These are phyloP conservation scores for Agarophyton chilense DNA, from an alignment of 23 red algal genomes.

Conservation along the genomic window DNA sequence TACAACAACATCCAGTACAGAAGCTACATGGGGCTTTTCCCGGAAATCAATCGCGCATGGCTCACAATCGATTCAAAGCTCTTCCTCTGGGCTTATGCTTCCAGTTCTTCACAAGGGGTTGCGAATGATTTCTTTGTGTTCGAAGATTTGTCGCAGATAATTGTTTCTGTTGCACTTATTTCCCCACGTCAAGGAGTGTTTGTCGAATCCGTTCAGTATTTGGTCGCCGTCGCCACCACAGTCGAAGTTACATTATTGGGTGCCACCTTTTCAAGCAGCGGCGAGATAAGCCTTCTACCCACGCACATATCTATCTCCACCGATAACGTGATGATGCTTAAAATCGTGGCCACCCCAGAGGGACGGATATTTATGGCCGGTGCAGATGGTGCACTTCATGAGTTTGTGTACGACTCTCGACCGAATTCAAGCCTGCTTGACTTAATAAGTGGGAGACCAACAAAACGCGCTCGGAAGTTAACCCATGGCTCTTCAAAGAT, in stretches of 20 bases:
- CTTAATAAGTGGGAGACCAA: constrained; percentile 40
- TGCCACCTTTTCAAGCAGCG: constrained; percentile 49
- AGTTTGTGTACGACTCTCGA: constrained; percentile 75
- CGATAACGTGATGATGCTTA: constrained; percentile 83
- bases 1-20: constrained; percentile 75
- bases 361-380: constrained; percentile 93
- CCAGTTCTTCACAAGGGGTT: constrained; percentile 15
- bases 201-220: constrained; percentile 76
- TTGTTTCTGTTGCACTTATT: constrained; percentile 80
- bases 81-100: constrained; percentile 91
- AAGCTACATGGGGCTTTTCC: constrained; percentile 91
- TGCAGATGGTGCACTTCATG: constrained; percentile 81
- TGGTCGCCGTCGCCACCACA: constrained; percentile 81
- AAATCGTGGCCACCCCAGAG: constrained; percentile 61
- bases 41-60: constrained; percentile 85
- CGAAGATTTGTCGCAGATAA: constrained; percentile 85
- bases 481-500: constrained; percentile 54
- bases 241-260: constrained; percentile 84
- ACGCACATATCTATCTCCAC: constrained; percentile 85
- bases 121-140: constrained; percentile 75
- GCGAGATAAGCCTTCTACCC: constrained; percentile 66
- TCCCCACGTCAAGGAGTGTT: constrained; percentile 79
- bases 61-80: constrained; percentile 83
- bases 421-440: constrained; percentile 27
- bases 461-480: constrained; percentile 52